Evolutionary conservation across 2,329 filamentous ascomycete genomes (phyloP), one percentile per base, ranked within the genome.

Genomic region (Juglanconis oblonga): DNA sequence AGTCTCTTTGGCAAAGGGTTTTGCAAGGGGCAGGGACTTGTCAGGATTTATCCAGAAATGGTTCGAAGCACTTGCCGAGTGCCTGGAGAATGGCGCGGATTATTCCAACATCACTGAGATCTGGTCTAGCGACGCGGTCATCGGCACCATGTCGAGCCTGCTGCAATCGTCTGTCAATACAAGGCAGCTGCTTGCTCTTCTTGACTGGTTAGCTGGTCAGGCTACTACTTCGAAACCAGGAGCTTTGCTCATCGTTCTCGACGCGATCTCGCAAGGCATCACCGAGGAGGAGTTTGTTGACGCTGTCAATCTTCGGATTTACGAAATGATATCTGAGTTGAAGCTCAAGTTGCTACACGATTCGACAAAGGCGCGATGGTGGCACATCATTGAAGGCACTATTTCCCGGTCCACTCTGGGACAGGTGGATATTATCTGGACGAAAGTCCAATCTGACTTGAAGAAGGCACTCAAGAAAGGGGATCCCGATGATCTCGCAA

Each of bases 11-110:
- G 74, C 77, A 2, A 69, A 75, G 55, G 79, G 79, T 0, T 81
- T 77, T 63, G 75, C 74, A 7, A 76, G 71, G 5, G 74, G 72
- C 10, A 77, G 79, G 55, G 76, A 78, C 58, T 67, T 82, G 11
- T 68, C 77, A 0, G 71, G 73, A 5, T 83, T 83, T 58, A 61
- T 83, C 61, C 74, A 74, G 52, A 67, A 77, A 2, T 84, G 81
- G 81, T 79, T 74, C 52, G 66, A 72, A 47, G 74, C 79, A 58
- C 70, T 81, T 1, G 72, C 70, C 42, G 67, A 72, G 13, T 67
- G 71, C 14, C 72, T 76, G 17, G 42, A 63, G 14, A 54, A 64
- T n/a, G 57, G 44, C 14, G 53, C 49, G 32, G 55, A 65, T 3
- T 60, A 66, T 35, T 42, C 49, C 1, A 14, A 66, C 0, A n/a